phyloP scores from a whole-genome alignment of 73 alveolate species.

The Symbiodinium pilosum region DNA sequence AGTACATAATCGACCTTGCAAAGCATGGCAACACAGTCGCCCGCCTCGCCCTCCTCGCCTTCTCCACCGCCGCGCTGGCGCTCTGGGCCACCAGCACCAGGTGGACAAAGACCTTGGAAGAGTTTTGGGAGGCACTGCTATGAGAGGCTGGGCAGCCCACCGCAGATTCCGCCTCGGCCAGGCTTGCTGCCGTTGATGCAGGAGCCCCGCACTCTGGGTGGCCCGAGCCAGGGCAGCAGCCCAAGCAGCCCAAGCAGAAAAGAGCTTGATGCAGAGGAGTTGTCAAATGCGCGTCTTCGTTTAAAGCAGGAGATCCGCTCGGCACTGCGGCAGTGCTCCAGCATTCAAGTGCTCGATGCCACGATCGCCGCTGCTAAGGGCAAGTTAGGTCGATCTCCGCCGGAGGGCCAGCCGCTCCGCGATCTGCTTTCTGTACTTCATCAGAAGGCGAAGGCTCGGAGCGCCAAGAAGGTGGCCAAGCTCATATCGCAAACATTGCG shows the following conservation, averaged over 20 bases:
- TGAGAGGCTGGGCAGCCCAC: not conserved
- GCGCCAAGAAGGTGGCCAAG: not conserved
- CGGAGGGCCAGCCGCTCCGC: not conserved
- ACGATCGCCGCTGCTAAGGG: constrained; percentile 66
- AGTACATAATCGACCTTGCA: too few relatives aligned
- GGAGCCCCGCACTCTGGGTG: not conserved
- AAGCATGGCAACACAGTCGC: too few relatives aligned
- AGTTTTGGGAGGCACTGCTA: not conserved
- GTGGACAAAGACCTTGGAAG: not conserved
- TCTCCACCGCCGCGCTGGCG: too few relatives aligned
- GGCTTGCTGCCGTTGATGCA: not conserved
- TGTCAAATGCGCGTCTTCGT: not conserved
- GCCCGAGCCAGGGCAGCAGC: not conserved
- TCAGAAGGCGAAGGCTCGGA: not conserved
- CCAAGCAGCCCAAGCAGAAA: too few relatives aligned
- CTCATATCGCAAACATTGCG: not conserved
- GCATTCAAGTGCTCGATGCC: constrained; percentile 88
- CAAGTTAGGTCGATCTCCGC: not conserved
- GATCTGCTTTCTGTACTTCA: not conserved
- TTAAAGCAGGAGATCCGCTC: constrained; percentile 53
- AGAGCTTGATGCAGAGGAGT: not conserved
- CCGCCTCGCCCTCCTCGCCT: too few relatives aligned
- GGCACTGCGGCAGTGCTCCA: constrained; percentile 39
- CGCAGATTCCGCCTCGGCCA: not conserved
- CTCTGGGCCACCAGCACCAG: not conserved